These are phyloP conservation scores for Fraxinus latifolia DNA, from an alignment of 305 asterid genomes.

Conservation along the genomic window DNA sequence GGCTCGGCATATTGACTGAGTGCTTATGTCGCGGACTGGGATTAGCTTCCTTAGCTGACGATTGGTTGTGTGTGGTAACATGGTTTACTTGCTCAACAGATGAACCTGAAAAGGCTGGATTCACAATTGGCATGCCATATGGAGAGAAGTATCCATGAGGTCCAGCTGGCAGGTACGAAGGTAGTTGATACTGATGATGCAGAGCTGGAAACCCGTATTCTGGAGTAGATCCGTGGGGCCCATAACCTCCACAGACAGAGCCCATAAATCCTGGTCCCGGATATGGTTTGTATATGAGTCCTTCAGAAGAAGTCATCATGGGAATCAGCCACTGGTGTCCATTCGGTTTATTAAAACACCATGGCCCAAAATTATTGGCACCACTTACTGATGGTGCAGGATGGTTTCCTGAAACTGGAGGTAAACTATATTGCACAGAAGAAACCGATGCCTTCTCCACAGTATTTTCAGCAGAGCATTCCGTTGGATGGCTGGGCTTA, in stretches of 20 bases:
- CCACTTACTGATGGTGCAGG: slow-evolving; percentile 30
- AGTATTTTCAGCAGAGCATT: slow-evolving; percentile 61
- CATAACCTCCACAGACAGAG: slow-evolving; percentile 26
- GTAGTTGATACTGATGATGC: slow-evolving; percentile 43
- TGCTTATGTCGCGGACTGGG: not conserved
- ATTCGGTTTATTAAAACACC: slow-evolving; percentile 48
- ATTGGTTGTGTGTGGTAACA: not conserved
- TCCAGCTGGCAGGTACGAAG: slow-evolving; percentile 32
- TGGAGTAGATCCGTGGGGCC: slow-evolving; percentile 39
- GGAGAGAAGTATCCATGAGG: slow-evolving; percentile 59
- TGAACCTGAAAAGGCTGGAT: slow-evolving; percentile 40
- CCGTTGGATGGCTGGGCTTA: slow-evolving; percentile 44
- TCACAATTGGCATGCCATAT: slow-evolving; percentile 54
- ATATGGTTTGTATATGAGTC: slow-evolving; percentile 77
- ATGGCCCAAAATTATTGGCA: slow-evolving; percentile 31
- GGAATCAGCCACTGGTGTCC: slow-evolving; percentile 86
- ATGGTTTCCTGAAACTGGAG: slow-evolving; percentile 29
- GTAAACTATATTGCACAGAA: slow-evolving; percentile 38
- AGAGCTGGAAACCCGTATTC: slow-evolving; percentile 46
- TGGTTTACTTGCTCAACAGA: slow-evolving; percentile 37
- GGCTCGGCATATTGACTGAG: slow-evolving; percentile 20
- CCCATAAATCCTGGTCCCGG: slow-evolving; percentile 49
- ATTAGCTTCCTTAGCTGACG: slow-evolving; percentile 23
- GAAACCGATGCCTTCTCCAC: slow-evolving; percentile 45
- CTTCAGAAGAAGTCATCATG: slow-evolving; percentile 86